Base-by-base conservation (phyloP, 306 rosid species). In the Pyrus pyrifolia region DNA sequence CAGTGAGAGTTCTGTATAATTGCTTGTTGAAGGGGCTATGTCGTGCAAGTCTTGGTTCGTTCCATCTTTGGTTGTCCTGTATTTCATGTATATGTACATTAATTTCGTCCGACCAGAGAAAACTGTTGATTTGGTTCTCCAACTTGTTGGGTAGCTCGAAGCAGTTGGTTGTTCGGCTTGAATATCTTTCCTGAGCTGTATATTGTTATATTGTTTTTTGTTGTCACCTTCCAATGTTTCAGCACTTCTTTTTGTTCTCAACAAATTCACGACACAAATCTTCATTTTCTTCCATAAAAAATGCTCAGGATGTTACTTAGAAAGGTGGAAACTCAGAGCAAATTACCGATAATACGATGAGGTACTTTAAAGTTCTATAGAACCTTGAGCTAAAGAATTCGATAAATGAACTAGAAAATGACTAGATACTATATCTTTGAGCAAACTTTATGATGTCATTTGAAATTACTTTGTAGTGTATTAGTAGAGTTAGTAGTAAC, bases 41-140 rank as follows among this genome's bases (percentile, higher is more conserved):
- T 4, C 49, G 8, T 9, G 15, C 62, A 3, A 38, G 10, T 59
- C 46, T 63, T 40, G 13, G 70, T 27, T 72, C 27, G 49, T 44
- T 4, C 65, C 72, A 31, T 63, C 19, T 44, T 68, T 33, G 72
- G 70, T 70, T 31, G 68, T 27, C 53, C 25, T 45, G 49, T 13
- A 23, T 21, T 62, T 33, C 23, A 11, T 31, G 70, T 68, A 25
- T 72, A 15, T 51, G 65, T 23, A 67, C 45, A 68, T 45, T 51
- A 75, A 21, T 65, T 75, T 66, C 75, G 25, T 73, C 74, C 71
- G 58, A 80, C 66, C 78, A 23, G 42, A 35, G 68, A 46, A 53
- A 40, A 40, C 22, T 18, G 10, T 58, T 42, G 25, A 21, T 55
- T 38, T 42, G 18, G 18, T 31, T 49, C 25, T 40, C 46, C 57